Percentiles rank a stretch among this genome's conserved stretches.
phyloP scores from a whole-genome alignment of 768 basidiomycete genomes.

The Boletellus emodensis region DNA sequence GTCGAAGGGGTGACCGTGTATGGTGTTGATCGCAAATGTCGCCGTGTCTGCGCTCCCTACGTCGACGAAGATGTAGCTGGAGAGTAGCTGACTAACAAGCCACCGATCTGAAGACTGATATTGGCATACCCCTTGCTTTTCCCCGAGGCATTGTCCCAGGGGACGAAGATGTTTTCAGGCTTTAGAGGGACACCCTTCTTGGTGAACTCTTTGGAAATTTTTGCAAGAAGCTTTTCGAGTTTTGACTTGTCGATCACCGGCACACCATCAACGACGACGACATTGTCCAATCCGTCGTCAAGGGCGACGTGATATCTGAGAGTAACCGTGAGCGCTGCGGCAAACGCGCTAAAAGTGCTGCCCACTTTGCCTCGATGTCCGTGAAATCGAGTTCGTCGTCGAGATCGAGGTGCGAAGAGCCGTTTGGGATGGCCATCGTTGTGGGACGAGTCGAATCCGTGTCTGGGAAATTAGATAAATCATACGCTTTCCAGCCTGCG shows the following conservation, averaged over 20 bases:
- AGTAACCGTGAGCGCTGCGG: slow-evolving; percentile 5
- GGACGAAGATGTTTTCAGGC: slow-evolving; percentile 75
- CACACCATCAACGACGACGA: slow-evolving; percentile 88
- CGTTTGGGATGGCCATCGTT: slow-evolving; percentile 44
- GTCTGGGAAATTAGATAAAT: background rate
- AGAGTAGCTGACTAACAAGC: background rate
- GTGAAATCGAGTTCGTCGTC: slow-evolving; percentile 79
- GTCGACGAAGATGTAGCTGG: slow-evolving; percentile 81
- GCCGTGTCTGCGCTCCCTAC: slow-evolving; percentile 70
- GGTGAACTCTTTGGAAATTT: slow-evolving; percentile 79
- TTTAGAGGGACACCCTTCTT: slow-evolving; percentile 77
- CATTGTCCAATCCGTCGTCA: slow-evolving; percentile 86
- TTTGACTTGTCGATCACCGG: slow-evolving; percentile 87
- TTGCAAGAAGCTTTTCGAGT: slow-evolving; percentile 74
- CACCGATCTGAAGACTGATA: slow-evolving; percentile 1
- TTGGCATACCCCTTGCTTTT: slow-evolving; percentile 86
- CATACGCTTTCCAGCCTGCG: background rate
- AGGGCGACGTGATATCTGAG: slow-evolving; percentile 82
- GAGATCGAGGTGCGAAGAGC: slow-evolving; percentile 28
- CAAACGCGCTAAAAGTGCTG: background rate
- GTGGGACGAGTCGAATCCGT: background rate
- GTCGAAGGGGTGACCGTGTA: slow-evolving; percentile 84
- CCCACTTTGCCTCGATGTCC: slow-evolving; percentile 84
- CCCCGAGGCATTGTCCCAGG: slow-evolving; percentile 77
- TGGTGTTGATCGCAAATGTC: slow-evolving; percentile 54